Percentiles rank a stretch among this genome's conserved stretches.
Conservation (phyloP, 2,329 filamentous ascomycete genomes). For the Fonsecaea erecta region DNA sequence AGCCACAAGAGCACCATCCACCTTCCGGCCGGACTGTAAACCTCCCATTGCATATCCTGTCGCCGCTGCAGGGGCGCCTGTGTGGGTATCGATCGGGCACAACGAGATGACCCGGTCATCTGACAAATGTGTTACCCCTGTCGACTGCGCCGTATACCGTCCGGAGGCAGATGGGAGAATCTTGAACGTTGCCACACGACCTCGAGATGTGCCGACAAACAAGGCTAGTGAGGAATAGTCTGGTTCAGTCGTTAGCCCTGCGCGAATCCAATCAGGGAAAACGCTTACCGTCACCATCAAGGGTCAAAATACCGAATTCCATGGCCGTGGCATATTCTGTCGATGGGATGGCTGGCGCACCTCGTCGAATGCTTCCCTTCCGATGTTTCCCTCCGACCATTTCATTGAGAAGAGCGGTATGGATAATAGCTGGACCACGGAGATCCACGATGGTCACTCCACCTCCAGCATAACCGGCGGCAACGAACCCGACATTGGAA, state of each 20-base stretch:
- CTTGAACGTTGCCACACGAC: constrained; percentile 87
- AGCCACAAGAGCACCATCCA: constrained; percentile 80
- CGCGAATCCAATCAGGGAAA: not conserved
- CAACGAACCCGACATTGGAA: constrained; percentile 92
- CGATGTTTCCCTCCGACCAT: constrained; percentile 80
- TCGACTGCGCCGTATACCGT: constrained; percentile 73
- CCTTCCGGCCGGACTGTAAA: constrained; percentile 72
- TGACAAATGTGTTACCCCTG: constrained; percentile 69
- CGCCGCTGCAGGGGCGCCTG: constrained; percentile 75
- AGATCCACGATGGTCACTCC: constrained; percentile 83
- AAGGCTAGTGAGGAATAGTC: constrained; percentile 92
- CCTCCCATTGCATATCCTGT: constrained; percentile 76
- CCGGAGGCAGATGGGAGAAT: constrained; percentile 73
- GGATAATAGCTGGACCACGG: constrained; percentile 83
- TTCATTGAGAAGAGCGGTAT: constrained; percentile 72
- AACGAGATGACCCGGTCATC: constrained; percentile 73
- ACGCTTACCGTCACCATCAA: constrained; percentile 76
- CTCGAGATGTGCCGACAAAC: constrained; percentile 85
- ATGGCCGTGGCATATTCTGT: constrained; percentile 79
- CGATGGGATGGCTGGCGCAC: constrained; percentile 40
- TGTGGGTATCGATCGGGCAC: constrained; percentile 76
- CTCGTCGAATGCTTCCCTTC: constrained; percentile 67
- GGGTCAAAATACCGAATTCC: constrained; percentile 90
- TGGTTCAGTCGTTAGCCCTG: constrained; percentile 41
- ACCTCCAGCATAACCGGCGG: constrained; percentile 81